These are phyloP conservation scores for Aspergillus sp. DNA, from an alignment of 2,329 filamentous ascomycete species.

Conservation along the genomic window DNA sequence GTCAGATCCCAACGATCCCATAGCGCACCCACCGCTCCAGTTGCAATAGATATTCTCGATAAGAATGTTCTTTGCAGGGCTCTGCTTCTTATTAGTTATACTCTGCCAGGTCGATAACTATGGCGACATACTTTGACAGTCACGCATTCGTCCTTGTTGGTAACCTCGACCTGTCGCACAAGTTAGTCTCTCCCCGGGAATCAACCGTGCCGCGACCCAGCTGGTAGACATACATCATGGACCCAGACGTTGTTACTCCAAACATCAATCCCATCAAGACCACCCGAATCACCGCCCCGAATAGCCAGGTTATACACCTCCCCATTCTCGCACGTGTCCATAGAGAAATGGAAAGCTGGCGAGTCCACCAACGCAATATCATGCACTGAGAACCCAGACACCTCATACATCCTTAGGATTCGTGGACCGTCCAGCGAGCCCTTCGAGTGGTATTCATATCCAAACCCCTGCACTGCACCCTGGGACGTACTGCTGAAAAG, in stretches of 20 bases:
- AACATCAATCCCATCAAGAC: constrained; percentile 51
- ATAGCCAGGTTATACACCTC: constrained; percentile 51
- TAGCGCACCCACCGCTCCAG: constrained; percentile 51
- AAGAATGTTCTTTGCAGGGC: constrained; percentile 46
- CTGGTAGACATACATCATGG: constrained; percentile 38
- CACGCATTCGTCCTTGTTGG: constrained; percentile 56
- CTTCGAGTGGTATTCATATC: constrained; percentile 41
- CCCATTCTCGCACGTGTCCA: constrained; percentile 45
- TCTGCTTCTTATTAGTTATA: constrained; percentile 18
- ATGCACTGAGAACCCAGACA: constrained; percentile 43
- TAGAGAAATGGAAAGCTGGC: constrained; percentile 43
- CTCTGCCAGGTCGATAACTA: background rate
- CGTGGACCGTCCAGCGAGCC: constrained; percentile 37
- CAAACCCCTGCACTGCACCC: constrained; percentile 47
- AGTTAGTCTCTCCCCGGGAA: background rate
- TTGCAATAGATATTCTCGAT: constrained; percentile 56
- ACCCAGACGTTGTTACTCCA: constrained; percentile 50
- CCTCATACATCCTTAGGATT: constrained; percentile 39
- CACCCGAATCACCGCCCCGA: constrained; percentile 45
- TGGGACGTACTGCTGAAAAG: constrained; percentile 45
- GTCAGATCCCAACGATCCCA: constrained; percentile 47
- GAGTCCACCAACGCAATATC: constrained; percentile 44
- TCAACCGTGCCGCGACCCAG: background rate
- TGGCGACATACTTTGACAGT: constrained; percentile 41
- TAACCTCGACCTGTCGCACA: constrained; percentile 43